These are phyloP conservation scores for Geotrichum carabidarum DNA, from an alignment of 1,139 yeast genomes.

Conservation along the genomic window DNA sequence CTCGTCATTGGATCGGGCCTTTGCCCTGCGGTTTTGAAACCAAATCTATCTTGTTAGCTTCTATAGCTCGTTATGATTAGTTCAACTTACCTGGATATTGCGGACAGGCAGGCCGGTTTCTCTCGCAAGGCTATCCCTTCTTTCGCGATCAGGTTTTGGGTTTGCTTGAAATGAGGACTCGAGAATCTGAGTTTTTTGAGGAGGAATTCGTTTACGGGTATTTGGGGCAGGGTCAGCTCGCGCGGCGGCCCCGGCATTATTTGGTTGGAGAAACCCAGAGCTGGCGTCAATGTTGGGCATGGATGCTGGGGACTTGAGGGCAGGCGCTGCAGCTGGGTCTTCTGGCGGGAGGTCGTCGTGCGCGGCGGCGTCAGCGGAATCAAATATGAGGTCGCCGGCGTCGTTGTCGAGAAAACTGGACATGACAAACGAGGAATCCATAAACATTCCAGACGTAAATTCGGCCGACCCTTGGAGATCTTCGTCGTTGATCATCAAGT, in stretches of 20 bases:
- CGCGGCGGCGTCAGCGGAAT: neutral
- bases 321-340: neutral
- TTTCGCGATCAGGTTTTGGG: slow-evolving; percentile 33
- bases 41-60: slow-evolving; percentile 24
- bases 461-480: neutral
- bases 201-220: slow-evolving; percentile 30
- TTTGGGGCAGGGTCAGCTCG: slow-evolving; percentile 11
- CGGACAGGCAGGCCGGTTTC: slow-evolving; percentile 31
- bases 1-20: slow-evolving; percentile 27
- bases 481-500: slow-evolving; percentile 4
- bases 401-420: neutral
- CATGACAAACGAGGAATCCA: neutral
- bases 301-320: slow-evolving; percentile 11
- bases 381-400: neutral
- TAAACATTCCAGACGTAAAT: neutral
- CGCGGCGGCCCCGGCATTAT: neutral
- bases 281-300: slow-evolving; percentile 11
- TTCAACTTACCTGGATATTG: slow-evolving; percentile 28
- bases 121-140: slow-evolving; percentile 28
- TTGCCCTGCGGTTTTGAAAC: slow-evolving; percentile 36
- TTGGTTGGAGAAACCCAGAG: neutral
- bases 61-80: neutral
- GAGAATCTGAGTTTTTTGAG: slow-evolving; percentile 29
- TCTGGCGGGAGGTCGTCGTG: neutral
- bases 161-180: slow-evolving; percentile 30